phyloP scores from a whole-genome alignment of 2,329 filamentous ascomycete genomes.

The Aschersonia sp. region DNA sequence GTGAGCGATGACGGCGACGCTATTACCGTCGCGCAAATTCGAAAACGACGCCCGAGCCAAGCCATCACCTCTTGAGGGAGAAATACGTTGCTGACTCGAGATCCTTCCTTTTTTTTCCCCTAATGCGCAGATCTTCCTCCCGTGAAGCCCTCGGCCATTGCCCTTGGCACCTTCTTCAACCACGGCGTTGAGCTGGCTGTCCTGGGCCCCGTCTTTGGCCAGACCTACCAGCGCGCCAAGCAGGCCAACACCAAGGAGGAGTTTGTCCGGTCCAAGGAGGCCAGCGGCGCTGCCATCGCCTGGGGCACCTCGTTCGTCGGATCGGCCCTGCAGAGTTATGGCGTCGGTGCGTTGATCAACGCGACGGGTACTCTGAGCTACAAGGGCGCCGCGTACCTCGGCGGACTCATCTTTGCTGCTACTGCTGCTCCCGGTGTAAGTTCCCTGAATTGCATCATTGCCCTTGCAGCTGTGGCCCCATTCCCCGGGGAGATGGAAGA shows the following conservation, averaged over 20 bases:
- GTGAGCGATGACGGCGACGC: too few species aligned
- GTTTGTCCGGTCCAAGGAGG: constrained; percentile 88
- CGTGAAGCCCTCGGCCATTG: constrained; percentile 96
- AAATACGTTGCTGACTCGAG: background rate
- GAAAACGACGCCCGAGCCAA: too few species aligned
- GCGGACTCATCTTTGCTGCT: constrained; percentile 80
- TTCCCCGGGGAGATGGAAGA: background rate
- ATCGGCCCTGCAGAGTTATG: constrained; percentile 78
- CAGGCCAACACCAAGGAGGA: constrained; percentile 89
- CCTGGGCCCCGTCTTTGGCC: constrained; percentile 78
- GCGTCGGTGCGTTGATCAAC: constrained; percentile 81
- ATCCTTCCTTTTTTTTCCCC: background rate
- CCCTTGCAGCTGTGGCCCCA: too few species aligned
- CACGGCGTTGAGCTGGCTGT: constrained; percentile 82
- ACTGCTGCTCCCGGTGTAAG: constrained; percentile 74
- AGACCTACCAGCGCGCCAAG: constrained; percentile 88
- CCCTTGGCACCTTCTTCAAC: constrained; percentile 90
- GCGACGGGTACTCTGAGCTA: constrained; percentile 90
- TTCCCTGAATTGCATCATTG: background rate
- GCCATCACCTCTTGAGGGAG: too few species aligned
- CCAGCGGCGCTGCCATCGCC: constrained; percentile 69
- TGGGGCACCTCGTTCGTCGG: constrained; percentile 86
- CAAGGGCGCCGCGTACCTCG: constrained; percentile 93
- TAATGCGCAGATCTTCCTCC: constrained; percentile 39
- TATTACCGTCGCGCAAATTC: too few species aligned